Evolutionary conservation across 257 asterid genomes (phyloP).

Genomic region (Solanum tarijense): DNA sequence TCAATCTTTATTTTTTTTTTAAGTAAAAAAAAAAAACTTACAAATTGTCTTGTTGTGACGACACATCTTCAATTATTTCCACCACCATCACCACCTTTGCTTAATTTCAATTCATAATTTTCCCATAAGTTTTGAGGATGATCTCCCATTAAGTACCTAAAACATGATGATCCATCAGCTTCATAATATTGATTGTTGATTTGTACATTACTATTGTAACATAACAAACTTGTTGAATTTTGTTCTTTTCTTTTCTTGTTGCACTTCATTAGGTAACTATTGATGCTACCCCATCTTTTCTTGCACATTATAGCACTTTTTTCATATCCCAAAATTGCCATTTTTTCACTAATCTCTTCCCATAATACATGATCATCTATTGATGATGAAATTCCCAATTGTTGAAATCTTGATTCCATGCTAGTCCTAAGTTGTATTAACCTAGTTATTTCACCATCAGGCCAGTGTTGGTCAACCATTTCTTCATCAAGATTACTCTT

Average conservation of each 20-base stretch:
- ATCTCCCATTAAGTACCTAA: constrained; percentile 74
- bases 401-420: constrained; percentile 42
- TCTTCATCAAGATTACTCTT: background rate
- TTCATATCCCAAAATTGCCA: constrained; percentile 58
- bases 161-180: constrained; percentile 31
- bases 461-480: constrained; percentile 20
- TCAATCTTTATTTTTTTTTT: background rate
- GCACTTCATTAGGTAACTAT: constrained; percentile 40
- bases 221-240: constrained; percentile 19
- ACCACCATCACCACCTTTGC: constrained; percentile 1
- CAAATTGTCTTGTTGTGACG: background rate
- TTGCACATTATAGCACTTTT: constrained; percentile 50
- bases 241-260: constrained; percentile 50
- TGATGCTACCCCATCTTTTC: constrained; percentile 55
- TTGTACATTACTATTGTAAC: constrained; percentile 9
- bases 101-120: constrained; percentile 37
- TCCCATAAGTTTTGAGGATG: constrained; percentile 32
- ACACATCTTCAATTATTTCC: background rate
- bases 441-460: constrained; percentile 41
- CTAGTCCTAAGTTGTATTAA: constrained; percentile 41
- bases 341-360: constrained; percentile 59
- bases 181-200: constrained; percentile 22
- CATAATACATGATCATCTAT: constrained; percentile 17
- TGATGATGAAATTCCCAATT: constrained; percentile 10
- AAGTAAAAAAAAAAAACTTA: background rate